phyloP scores from a whole-genome alignment of 495 filamentous ascomycete genomes.

The Melanomma pulvis-pyrius region DNA sequence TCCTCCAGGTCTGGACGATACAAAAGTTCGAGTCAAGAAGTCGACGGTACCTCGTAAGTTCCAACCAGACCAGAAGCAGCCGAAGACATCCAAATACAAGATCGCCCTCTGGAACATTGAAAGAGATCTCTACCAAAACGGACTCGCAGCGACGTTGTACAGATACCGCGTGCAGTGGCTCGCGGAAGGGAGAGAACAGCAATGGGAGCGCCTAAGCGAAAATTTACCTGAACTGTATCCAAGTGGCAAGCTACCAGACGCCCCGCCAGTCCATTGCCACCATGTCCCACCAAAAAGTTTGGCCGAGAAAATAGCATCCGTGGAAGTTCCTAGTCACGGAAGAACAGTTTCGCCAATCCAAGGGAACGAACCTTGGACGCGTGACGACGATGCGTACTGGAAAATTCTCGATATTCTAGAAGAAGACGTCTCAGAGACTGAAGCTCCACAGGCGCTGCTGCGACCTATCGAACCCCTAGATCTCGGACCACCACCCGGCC shows the following conservation, averaged over 20 bases:
- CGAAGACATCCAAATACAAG: constrained; percentile 10
- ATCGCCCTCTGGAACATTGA: constrained; percentile 20
- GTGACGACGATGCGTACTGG: constrained; percentile 29
- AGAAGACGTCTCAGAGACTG: background rate
- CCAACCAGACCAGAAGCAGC: background rate
- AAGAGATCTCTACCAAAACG: constrained; percentile 20
- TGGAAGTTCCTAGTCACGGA: constrained; percentile 3
- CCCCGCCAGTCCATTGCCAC: constrained; percentile 15
- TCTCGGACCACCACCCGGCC: background rate
- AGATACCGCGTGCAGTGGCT: constrained; percentile 18
- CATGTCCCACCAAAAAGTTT: constrained; percentile 2
- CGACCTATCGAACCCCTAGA: background rate
- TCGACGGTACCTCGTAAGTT: constrained; percentile 10
- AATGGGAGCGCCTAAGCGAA: constrained; percentile 13
- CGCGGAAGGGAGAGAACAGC: constrained; percentile 1
- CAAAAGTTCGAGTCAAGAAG: constrained; percentile 14
- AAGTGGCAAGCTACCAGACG: constrained; percentile 14
- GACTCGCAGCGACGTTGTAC: constrained; percentile 1
- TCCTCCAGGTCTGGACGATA: background rate
- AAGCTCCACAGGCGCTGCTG: background rate
- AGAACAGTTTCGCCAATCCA: constrained; percentile 13
- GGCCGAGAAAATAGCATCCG: constrained; percentile 22
- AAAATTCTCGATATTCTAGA: constrained; percentile 11
- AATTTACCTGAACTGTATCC: constrained; percentile 11
- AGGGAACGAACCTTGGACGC: constrained; percentile 30